phyloP scores from a whole-genome alignment of 192 early-diverging fungal genomes.

The Dimargaris verticillata region DNA sequence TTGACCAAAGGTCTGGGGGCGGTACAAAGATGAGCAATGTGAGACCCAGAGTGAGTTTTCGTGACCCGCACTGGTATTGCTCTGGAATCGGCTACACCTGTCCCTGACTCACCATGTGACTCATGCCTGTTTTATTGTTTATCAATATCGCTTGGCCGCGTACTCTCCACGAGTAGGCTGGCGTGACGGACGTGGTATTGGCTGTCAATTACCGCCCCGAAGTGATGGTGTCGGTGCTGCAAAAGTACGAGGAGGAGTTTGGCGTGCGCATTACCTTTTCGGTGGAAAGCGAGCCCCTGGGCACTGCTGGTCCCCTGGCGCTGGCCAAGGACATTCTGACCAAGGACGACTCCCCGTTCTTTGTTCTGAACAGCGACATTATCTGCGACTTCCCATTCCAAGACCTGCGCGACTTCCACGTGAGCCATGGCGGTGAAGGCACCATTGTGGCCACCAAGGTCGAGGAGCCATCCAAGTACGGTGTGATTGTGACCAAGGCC shows the following conservation, averaged over 20 bases:
- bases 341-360: conserved; percentile 89
- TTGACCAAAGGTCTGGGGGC: too few species aligned
- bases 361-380: conserved; percentile 97
- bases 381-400: conserved; percentile 98
- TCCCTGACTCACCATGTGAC: too few species aligned
- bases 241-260: conserved; percentile 85
- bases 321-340: conserved; percentile 80
- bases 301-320: conserved; percentile 89
- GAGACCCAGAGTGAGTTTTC: too few species aligned
- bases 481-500: conserved; percentile 81
- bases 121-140: too few species aligned
- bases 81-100: too few species aligned
- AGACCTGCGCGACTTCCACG: conserved; percentile 77
- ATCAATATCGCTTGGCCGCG: too few species aligned
- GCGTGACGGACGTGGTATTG: conserved; percentile 92
- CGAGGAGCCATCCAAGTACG: conserved; percentile 97
- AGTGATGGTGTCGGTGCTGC: conserved; percentile 83
- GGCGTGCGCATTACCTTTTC: conserved; percentile 90
- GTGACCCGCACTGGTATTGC: too few species aligned
- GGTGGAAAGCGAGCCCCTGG: conserved; percentile 91
- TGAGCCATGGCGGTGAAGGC: conserved; percentile 79
- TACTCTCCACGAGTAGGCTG: too few species aligned
- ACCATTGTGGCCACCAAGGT: conserved; percentile 95
- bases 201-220: conserved; percentile 99
- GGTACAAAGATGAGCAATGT: too few species aligned